Conservation (phyloP, 2,329 filamentous ascomycete genomes). For the Albifimbria verrucaria region DNA sequence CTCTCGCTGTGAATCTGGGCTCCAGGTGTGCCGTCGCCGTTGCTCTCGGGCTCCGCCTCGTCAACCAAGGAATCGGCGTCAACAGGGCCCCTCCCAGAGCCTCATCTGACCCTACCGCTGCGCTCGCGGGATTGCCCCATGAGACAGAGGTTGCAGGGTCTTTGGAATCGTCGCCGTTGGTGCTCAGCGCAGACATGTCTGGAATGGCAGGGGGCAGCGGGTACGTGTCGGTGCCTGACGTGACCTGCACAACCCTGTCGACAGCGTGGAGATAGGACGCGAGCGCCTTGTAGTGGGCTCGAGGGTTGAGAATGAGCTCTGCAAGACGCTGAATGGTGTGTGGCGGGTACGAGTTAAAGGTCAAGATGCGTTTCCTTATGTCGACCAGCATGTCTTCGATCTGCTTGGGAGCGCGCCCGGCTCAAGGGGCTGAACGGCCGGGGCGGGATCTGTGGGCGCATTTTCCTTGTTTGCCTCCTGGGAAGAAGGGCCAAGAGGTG, state of each 20-base stretch:
- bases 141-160: constrained; percentile 36
- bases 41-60: constrained; percentile 32
- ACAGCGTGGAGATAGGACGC: constrained; percentile 86
- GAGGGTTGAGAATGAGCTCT: constrained; percentile 77
- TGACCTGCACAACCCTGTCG: constrained; percentile 86
- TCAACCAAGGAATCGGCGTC: constrained; percentile 91
- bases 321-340: constrained; percentile 91
- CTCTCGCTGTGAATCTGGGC: constrained; percentile 63
- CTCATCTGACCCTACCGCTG: constrained; percentile 75
- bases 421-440: constrained; percentile 26
- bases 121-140: constrained; percentile 45
- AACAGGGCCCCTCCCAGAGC: constrained; percentile 84
- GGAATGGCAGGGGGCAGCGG: constrained; percentile 70
- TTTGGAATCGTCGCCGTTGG: constrained; percentile 58
- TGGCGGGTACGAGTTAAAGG: constrained; percentile 74
- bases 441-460: constrained; percentile 40
- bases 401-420: constrained; percentile 54
- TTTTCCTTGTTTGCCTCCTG: constrained; percentile 70
- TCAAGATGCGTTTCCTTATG: constrained; percentile 59
- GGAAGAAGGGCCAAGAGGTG: constrained; percentile 42
- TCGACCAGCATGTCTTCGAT: constrained; percentile 60
- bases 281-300: constrained; percentile 74
- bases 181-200: constrained; percentile 51
- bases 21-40: constrained; percentile 23
- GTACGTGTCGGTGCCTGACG: constrained; percentile 75